Evolutionary conservation across 1,139 yeast genomes (phyloP).

Genomic region (Candida dubliniensis): DNA sequence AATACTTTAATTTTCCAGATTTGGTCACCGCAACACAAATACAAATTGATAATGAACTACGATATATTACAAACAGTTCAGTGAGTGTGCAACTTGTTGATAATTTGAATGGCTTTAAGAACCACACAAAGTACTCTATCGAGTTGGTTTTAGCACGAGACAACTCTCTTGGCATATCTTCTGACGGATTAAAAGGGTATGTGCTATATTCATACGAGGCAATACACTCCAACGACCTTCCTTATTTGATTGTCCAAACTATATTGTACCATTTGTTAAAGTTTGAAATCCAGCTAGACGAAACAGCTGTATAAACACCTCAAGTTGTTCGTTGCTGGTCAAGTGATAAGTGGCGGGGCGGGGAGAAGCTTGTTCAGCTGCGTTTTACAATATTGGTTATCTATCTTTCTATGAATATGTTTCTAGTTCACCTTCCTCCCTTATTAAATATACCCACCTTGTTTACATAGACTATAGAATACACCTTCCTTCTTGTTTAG

Average conservation of each 20-base stretch:
- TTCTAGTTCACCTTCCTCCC: no score
- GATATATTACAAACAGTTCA: constrained; percentile 11
- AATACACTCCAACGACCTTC: constrained; percentile 43
- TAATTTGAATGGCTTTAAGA: constrained; percentile 11
- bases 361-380: no score
- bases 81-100: constrained; percentile 22
- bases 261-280: constrained; percentile 25
- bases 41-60: constrained; percentile 34
- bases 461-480: constrained; percentile 19
- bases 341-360: no score
- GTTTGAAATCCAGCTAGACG: not conserved
- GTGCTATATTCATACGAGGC: constrained; percentile 28
- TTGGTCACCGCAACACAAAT: constrained; percentile 41
- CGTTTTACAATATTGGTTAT: no score
- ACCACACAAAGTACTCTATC: constrained; percentile 20
- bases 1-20: constrained; percentile 49
- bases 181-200: constrained; percentile 42
- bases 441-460: constrained; percentile 17
- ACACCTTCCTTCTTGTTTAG: constrained; percentile 15
- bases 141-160: constrained; percentile 29
- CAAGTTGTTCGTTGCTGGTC: no score
- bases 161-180: constrained; percentile 38
- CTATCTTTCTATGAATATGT: not conserved
- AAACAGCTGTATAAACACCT: not conserved
- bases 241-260: constrained; percentile 39